Evolutionary conservation across 495 filamentous ascomycete genomes (phyloP), one percentile per base, ranked within the genome.

Genomic region (Xylaria sp.): DNA sequence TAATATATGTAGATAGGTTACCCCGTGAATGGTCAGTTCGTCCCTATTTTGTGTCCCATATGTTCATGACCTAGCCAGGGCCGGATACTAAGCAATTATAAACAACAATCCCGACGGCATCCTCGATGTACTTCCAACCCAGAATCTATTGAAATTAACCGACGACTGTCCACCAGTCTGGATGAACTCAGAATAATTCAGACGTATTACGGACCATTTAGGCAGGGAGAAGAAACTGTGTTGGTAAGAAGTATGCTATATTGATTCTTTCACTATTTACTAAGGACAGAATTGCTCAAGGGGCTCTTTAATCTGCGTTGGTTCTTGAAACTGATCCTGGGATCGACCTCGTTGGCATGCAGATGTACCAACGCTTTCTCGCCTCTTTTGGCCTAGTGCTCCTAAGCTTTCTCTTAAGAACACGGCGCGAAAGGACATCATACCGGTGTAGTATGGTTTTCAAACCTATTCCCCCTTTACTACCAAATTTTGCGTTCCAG

Each of bases 91-190:
- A 41, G 19, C 33, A 5, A 41, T 6, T 15, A 46, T 44, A 74
- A 65, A 76, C 74, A 29, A 72, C 74, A 14, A 48, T 75, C 4
- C 73, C 72, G 65, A 75, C 76, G 11, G 24, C 74, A 7, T 74
- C 67, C 40, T 76, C 72, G 44, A 78, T 86, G 50, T 78, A 85
- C 24, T 71, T 77, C 79, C 0, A 70, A 85, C 2, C 82, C 81
- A 48, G 50, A 73, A n/a, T 59, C 50, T 3, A 85, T 86, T 63
- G 72, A 63, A 7, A 83, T 84, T 12, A 80, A 85, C 69, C 75
- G 84, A 14, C 85, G 83, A 82, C 43, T 85, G 0, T 73, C 80
- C 19, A 65, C 75, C 24, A 33, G 21, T 2, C 26, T 26, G 26
- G 43, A 50, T 15, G 12, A 33, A 26, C 41, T 64, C 6, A 64